Conservation (phyloP, 139 green algal species). For the Volvox africanus region DNA sequence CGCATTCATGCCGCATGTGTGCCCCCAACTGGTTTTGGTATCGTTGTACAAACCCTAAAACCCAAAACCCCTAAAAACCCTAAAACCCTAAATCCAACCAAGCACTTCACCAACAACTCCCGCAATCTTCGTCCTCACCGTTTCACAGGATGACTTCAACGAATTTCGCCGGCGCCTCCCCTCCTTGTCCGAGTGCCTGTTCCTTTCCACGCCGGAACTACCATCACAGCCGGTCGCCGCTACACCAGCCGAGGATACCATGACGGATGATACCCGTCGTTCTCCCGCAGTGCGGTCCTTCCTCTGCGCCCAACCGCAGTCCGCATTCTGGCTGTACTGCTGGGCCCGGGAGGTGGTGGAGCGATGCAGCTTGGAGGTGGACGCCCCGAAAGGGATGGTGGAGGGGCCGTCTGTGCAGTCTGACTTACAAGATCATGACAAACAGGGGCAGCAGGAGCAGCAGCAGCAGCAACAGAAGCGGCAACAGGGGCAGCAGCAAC, state of each 20-base stretch:
- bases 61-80: too few species aligned
- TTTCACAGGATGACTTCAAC: constrained; percentile 39
- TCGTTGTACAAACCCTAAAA: background rate
- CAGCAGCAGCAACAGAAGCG: background rate
- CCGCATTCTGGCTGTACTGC: constrained; percentile 50
- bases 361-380: constrained; percentile 14
- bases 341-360: constrained; percentile 53
- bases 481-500: background rate
- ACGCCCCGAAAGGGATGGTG: background rate
- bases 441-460: background rate
- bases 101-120: background rate
- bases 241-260: too few species aligned
- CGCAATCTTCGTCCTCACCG: background rate
- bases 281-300: background rate
- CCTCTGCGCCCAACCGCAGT: background rate
- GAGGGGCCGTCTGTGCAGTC: background rate
- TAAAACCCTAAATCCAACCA: background rate
- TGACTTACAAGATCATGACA: too few species aligned
- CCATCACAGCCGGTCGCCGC: too few species aligned
- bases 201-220: background rate
- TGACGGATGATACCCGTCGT: too few species aligned
- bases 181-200: background rate
- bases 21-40: background rate
- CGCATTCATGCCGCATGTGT: background rate
- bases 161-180: background rate